Conservation (phyloP, 169 alveolate genomes). For the Theileria annulata region DNA sequence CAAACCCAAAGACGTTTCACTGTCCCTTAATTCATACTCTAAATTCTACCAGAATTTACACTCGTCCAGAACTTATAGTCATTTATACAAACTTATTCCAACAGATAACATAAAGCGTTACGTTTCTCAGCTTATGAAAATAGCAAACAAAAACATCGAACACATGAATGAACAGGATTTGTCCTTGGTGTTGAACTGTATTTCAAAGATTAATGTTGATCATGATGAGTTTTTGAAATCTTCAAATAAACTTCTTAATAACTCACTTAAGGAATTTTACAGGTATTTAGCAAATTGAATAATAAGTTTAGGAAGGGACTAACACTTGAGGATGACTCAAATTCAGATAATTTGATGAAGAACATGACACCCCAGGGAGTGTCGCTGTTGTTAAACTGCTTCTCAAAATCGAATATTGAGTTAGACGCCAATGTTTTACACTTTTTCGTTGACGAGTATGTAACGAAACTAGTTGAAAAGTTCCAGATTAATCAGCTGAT, state of each 20-base stretch:
- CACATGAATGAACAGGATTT: slow-evolving; percentile 66
- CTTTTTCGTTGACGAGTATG: slow-evolving; percentile 33
- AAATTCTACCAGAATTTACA: slow-evolving; percentile 33
- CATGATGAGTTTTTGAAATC: slow-evolving; percentile 24
- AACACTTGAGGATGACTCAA: not conserved
- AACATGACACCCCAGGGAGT: slow-evolving; percentile 65
- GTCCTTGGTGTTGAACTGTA: slow-evolving; percentile 55
- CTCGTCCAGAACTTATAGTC: slow-evolving; percentile 6
- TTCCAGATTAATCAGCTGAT: slow-evolving; percentile 49
- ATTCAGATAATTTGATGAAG: slow-evolving; percentile 32
- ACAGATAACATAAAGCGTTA: slow-evolving; percentile 1
- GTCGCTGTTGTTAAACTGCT: slow-evolving; percentile 47
- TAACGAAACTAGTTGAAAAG: slow-evolving; percentile 16
- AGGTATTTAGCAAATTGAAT: not conserved
- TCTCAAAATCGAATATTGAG: slow-evolving; percentile 36
- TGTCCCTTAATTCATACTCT: slow-evolving; percentile 54
- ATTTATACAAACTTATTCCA: not conserved
- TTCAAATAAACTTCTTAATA: slow-evolving; percentile 24
- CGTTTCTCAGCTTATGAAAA: slow-evolving; percentile 34
- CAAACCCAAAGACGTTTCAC: slow-evolving; percentile 43
- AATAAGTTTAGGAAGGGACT: not conserved
- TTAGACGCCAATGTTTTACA: slow-evolving; percentile 21
- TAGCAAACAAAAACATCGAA: slow-evolving; percentile 22
- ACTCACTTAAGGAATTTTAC: slow-evolving; percentile 23
- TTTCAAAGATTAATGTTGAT: slow-evolving; percentile 32